These are phyloP conservation scores for Aureoboletus auriporus DNA, from an alignment of 768 basidiomycete species.

Conservation along the genomic window DNA sequence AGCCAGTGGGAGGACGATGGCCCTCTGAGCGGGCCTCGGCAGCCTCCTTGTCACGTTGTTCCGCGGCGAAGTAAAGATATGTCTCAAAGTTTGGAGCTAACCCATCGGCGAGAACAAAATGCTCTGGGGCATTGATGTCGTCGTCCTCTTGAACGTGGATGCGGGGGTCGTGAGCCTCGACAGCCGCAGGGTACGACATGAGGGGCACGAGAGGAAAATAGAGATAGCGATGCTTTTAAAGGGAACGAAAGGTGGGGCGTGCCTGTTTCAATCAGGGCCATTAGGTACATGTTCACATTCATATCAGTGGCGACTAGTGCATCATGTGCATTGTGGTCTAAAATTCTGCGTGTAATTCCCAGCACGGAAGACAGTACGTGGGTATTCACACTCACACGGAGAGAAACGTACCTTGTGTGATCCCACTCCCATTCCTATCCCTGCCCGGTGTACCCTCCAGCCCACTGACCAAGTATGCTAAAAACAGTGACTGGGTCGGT, in stretches of 20 bases:
- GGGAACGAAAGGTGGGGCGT: background rate
- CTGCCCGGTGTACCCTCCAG: too few species aligned
- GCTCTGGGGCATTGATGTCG: slow-evolving; percentile 10
- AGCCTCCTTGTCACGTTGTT: slow-evolving; percentile 27
- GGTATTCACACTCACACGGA: too few species aligned
- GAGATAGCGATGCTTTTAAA: slow-evolving; percentile 2
- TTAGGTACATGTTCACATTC: background rate
- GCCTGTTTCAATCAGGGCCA: background rate
- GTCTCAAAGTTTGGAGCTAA: slow-evolving; percentile 28
- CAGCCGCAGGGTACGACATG: slow-evolving; percentile 21
- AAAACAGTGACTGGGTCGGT: too few species aligned
- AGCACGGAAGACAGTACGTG: too few species aligned
- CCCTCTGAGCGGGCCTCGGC: slow-evolving; percentile 18
- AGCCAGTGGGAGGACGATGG: slow-evolving; percentile 7
- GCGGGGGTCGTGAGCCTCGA: slow-evolving; percentile 17
- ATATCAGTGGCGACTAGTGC: background rate
- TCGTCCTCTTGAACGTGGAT: slow-evolving; percentile 6
- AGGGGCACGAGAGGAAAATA: background rate
- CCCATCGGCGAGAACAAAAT: slow-evolving; percentile 18
- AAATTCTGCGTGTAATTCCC: too few species aligned
- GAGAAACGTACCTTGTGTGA: too few species aligned
- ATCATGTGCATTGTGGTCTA: too few species aligned
- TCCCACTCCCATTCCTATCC: too few species aligned
- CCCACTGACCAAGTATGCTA: too few species aligned
- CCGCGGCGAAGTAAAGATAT: slow-evolving; percentile 28